These are phyloP conservation scores for Sporopachydermia cereana DNA, from an alignment of 1,139 yeast genomes.

Conservation along the genomic window DNA sequence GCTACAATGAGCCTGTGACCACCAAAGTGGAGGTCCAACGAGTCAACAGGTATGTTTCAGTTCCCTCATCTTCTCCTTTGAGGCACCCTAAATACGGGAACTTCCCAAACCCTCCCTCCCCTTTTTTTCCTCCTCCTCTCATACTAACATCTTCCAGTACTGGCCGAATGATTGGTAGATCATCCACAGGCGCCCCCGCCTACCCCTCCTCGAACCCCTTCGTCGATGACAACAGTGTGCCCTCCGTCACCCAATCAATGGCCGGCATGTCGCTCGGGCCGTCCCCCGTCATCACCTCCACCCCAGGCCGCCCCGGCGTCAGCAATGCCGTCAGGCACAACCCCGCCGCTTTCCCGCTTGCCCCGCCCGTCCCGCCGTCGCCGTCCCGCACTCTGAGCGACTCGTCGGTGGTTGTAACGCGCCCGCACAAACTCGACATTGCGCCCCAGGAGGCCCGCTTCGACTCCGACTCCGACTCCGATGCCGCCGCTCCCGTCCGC, in stretches of 20 bases:
- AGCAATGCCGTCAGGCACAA: not conserved
- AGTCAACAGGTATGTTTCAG: no score
- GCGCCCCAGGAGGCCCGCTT: not conserved
- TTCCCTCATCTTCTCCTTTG: no score
- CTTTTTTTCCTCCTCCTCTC: no score
- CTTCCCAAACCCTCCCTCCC: no score
- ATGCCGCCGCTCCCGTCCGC: no score
- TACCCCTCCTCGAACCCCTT: not conserved
- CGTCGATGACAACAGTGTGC: not conserved
- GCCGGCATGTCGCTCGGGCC: not conserved
- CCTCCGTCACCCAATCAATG: not conserved
- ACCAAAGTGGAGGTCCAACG: no score
- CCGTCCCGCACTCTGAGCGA: slow-evolving; percentile 2
- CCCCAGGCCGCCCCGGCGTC: not conserved
- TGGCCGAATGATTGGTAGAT: no score
- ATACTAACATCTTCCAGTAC: no score
- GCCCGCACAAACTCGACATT: not conserved
- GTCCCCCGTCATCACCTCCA: slow-evolving; percentile 1
- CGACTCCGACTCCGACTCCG: slow-evolving; percentile 1
- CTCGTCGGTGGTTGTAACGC: slow-evolving; percentile 3
- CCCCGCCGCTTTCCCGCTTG: not conserved
- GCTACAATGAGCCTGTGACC: no score
- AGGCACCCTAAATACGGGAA: not conserved
- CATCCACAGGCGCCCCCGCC: not conserved
- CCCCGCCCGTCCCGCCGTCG: slow-evolving; percentile 1